Conservation (phyloP, 495 filamentous ascomycete species). For the Astrothelium macrocarpum region DNA sequence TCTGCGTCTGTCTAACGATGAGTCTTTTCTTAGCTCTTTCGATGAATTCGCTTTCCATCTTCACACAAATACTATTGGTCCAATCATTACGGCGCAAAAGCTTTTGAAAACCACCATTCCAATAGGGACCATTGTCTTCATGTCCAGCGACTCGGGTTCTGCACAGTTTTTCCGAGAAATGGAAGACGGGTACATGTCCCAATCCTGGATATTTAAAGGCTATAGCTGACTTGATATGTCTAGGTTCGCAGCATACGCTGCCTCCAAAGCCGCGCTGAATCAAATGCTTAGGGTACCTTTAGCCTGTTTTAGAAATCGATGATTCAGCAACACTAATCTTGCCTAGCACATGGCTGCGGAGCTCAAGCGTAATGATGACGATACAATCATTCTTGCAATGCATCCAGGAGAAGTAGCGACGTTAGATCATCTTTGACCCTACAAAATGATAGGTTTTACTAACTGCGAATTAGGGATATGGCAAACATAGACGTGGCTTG, state of each 20-base stretch:
- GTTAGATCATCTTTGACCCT: conserved; percentile 23
- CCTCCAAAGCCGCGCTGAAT: conserved; percentile 51
- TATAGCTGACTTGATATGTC: neutral
- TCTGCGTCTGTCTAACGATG: neutral
- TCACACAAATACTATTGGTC: conserved; percentile 48
- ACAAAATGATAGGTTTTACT: conserved; percentile 5
- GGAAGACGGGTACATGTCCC: conserved; percentile 40
- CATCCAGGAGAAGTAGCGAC: conserved; percentile 50
- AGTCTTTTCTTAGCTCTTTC: conserved; percentile 34
- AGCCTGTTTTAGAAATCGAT: neutral
- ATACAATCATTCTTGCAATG: conserved; percentile 43
- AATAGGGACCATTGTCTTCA: conserved; percentile 41
- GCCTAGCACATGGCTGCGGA: conserved; percentile 45
- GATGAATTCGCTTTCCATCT: conserved; percentile 44
- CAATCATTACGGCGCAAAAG: conserved; percentile 46
- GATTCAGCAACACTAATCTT: conserved; percentile 4
- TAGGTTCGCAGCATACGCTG: conserved; percentile 47
- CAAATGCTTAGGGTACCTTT: conserved; percentile 40
- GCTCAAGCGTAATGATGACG: conserved; percentile 37
- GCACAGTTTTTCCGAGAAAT: conserved; percentile 39
- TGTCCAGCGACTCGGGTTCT: conserved; percentile 45
- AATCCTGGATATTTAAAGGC: neutral
- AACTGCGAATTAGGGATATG: conserved; percentile 35
- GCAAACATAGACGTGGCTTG: conserved; percentile 38
- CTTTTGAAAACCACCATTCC: conserved; percentile 37